Evolutionary conservation across 805 yeast species (phyloP), one percentile per base, ranked within the genome.

Genomic region (Maudiozyma barnettii): DNA sequence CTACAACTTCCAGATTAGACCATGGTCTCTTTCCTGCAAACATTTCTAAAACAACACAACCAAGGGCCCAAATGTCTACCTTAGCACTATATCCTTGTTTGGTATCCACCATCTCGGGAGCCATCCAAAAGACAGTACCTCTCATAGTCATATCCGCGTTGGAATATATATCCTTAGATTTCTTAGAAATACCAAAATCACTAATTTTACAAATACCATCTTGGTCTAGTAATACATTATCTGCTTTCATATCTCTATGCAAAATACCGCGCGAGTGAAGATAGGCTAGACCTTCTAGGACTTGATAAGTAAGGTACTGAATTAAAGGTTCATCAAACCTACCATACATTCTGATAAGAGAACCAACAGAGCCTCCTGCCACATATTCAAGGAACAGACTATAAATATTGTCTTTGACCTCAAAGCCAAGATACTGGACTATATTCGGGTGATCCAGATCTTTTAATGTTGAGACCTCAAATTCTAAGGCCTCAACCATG

Each of bases 41-140:
- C 98, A 93, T 93, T 65, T 93, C 99, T 45, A 93, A 64, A 22
- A 93, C 95, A 41, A 93, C 96, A 70, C 99, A 93, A 1, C 99
- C 99, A 21, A 91, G 66, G 0, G 98, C 90, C 99, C 99, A 93
- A 37, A 93, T 90, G 66, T 93, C 99, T 21, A 93, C 89, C 66
- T 93, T 93, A 19, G 99, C 99, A 70, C 95, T 87, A 63, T 93
- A 93, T 0, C 99, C 99, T 61, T 84, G 93, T 53, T 81, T 81
- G 49, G 87, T 88, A 61, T 89, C 91, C 44, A 93, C 89, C 53
- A 95, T 96, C 61, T 93, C 99, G 0, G 99, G 99, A 1, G 99
- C 99, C 99, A 93, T 93, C 99, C 99, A 93, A 64, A 90, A 93
- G 1, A 95, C 88, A 0, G 99, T 90, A 21, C 99, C 99, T 66